These are phyloP conservation scores for Boletus pseudopeckii DNA, from an alignment of 768 basidiomycete species.

Conservation along the genomic window DNA sequence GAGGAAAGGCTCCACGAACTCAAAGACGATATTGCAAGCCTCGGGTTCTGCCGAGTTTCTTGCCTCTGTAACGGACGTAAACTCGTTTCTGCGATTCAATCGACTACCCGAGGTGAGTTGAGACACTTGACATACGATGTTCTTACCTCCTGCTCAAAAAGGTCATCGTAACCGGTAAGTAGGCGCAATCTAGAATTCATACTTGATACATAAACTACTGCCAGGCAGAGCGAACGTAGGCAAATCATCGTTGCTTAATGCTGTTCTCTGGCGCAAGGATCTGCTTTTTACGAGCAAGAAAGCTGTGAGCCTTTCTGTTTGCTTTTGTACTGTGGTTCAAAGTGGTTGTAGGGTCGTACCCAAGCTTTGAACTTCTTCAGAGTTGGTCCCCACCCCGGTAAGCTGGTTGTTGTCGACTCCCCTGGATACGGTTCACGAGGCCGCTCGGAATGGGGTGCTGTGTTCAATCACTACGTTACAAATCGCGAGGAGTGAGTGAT, in stretches of 20 bases:
- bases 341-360: slow-evolving; percentile 57
- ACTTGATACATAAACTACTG: background rate
- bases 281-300: slow-evolving; percentile 66
- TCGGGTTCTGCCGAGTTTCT: slow-evolving; percentile 30
- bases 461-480: slow-evolving; percentile 64
- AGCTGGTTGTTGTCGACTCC: slow-evolving; percentile 69
- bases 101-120: slow-evolving; percentile 30
- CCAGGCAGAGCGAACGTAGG: slow-evolving; percentile 76
- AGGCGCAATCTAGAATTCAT: background rate
- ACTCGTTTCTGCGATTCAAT: slow-evolving; percentile 17
- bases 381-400: slow-evolving; percentile 53
- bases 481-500: slow-evolving; percentile 56
- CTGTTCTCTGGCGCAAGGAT: slow-evolving; percentile 54
- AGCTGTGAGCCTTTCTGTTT: slow-evolving; percentile 45
- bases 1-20: slow-evolving; percentile 13
- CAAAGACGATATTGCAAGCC: slow-evolving; percentile 19
- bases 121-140: background rate
- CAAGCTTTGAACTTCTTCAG: slow-evolving; percentile 68
- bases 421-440: slow-evolving; percentile 80
- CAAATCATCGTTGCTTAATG: slow-evolving; percentile 72
- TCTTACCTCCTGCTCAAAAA: slow-evolving; percentile 8
- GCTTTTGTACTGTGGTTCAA: background rate
- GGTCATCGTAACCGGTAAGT: slow-evolving; percentile 29
- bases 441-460: slow-evolving; percentile 67
- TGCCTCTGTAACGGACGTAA: slow-evolving; percentile 14